A percentile compares a stretch with the other conserved stretches of the same genome.
phyloP scores from a whole-genome alignment of 352 stramenopile genomes.

The Thalassiosira delicatula region DNA sequence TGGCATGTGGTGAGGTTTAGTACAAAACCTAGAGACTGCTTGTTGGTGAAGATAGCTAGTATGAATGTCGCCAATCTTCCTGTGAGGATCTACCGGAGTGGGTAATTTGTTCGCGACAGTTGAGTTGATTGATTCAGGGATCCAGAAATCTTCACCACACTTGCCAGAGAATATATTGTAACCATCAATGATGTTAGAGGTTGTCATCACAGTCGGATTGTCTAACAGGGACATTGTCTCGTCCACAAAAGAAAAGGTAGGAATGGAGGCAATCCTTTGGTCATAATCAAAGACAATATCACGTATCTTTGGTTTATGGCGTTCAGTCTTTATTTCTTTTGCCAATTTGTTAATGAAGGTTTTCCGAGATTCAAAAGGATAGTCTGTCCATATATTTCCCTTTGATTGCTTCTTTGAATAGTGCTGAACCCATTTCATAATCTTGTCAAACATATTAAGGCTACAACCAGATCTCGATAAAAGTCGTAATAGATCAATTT shows the following conservation, averaged over 20 bases:
- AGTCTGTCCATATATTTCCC: not conserved
- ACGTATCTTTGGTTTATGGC: not conserved
- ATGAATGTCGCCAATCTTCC: not conserved
- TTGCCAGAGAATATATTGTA: not conserved
- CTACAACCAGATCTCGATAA: not conserved
- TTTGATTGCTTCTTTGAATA: not conserved
- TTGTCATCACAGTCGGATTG: not conserved
- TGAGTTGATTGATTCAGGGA: not conserved
- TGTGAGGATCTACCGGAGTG: not conserved
- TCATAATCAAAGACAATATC: not conserved
- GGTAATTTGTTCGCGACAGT: not conserved
- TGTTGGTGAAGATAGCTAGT: not conserved
- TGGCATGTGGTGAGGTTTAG: not conserved
- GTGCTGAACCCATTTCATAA: not conserved
- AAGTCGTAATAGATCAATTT: not conserved
- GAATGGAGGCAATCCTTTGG: not conserved
- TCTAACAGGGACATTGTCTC: not conserved
- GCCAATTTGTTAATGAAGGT: not conserved
- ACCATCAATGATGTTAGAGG: not conserved
- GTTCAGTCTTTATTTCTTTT: not conserved
- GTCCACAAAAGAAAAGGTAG: not conserved
- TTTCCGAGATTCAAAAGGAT: not conserved
- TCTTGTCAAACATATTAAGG: not conserved
- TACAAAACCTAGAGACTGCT: not conserved
- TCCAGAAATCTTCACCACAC: not conserved